phyloP scores from a whole-genome alignment of 441 rosid genomes.

The Pelargonium citronellum region DNA sequence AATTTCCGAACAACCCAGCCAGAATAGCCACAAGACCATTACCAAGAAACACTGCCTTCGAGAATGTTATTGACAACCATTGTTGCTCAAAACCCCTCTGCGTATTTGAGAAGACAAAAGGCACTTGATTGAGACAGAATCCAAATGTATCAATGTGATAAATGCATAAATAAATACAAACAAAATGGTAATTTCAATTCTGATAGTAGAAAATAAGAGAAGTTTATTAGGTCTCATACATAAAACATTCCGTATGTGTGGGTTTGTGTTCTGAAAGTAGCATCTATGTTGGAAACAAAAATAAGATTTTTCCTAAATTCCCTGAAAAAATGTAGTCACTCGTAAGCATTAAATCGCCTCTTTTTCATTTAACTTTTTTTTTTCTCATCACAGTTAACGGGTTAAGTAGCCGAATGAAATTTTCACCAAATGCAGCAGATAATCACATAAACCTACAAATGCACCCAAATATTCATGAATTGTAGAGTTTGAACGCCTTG shows the following conservation, averaged over 20 bases:
- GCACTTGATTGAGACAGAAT: background rate
- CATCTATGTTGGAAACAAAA: background rate
- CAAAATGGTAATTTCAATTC: too few species aligned
- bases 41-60: constrained; percentile 93
- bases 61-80: constrained; percentile 88
- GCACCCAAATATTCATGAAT: too few species aligned
- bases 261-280: background rate
- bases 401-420: too few species aligned
- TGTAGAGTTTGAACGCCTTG: too few species aligned
- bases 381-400: background rate
- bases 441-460: too few species aligned
- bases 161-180: background rate
- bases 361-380: background rate
- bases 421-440: too few species aligned
- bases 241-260: background rate
- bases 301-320: too few species aligned
- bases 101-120: constrained; percentile 18
- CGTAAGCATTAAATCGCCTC: too few species aligned
- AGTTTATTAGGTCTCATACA: too few species aligned
- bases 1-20: constrained; percentile 87
- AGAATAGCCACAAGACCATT: constrained; percentile 94
- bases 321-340: too few species aligned
- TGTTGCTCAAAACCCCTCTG: constrained; percentile 95
- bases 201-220: too few species aligned
- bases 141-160: background rate